Conservation (phyloP, 2,329 filamentous ascomycete genomes). For the Neurospora sp. region DNA sequence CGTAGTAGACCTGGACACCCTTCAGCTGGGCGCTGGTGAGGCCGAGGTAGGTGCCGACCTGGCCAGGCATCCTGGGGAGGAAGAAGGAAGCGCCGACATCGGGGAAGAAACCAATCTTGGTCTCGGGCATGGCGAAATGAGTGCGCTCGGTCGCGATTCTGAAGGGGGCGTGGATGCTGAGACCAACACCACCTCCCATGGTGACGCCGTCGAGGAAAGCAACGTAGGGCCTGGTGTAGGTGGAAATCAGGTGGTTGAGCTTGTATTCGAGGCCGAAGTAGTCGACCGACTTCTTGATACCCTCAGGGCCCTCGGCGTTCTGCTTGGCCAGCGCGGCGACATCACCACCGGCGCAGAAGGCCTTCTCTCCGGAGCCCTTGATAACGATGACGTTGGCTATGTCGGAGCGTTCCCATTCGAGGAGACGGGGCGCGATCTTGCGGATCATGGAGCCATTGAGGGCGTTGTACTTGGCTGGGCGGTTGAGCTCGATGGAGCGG, state of each 20-base stretch:
- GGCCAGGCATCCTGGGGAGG: slow-evolving; percentile 77
- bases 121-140: slow-evolving; percentile 97
- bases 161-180: slow-evolving; percentile 92
- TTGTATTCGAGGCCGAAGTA: slow-evolving; percentile 96
- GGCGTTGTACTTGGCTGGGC: slow-evolving; percentile 83
- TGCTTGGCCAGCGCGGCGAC: slow-evolving; percentile 66
- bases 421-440: slow-evolving; percentile 81
- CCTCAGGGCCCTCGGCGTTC: slow-evolving; percentile 58
- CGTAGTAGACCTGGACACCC: slow-evolving; percentile 80
- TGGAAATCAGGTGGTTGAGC: slow-evolving; percentile 90
- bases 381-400: slow-evolving; percentile 88
- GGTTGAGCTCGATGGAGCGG: slow-evolving; percentile 87
- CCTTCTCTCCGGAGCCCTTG: slow-evolving; percentile 73
- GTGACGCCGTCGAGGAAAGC: slow-evolving; percentile 97
- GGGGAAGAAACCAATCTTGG: slow-evolving; percentile 96
- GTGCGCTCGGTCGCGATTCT: slow-evolving; percentile 94
- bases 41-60: slow-evolving; percentile 83
- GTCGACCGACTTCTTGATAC: slow-evolving; percentile 63
- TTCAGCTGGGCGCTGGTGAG: slow-evolving; percentile 77
- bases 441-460: slow-evolving; percentile 89
- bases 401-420: slow-evolving; percentile 92
- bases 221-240: slow-evolving; percentile 85
- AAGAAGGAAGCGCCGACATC: slow-evolving; percentile 97
- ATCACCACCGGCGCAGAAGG: slow-evolving; percentile 91
- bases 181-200: slow-evolving; percentile 93